phyloP scores from a whole-genome alignment of 305 asterid genomes.

The Fraxinus baroniana region DNA sequence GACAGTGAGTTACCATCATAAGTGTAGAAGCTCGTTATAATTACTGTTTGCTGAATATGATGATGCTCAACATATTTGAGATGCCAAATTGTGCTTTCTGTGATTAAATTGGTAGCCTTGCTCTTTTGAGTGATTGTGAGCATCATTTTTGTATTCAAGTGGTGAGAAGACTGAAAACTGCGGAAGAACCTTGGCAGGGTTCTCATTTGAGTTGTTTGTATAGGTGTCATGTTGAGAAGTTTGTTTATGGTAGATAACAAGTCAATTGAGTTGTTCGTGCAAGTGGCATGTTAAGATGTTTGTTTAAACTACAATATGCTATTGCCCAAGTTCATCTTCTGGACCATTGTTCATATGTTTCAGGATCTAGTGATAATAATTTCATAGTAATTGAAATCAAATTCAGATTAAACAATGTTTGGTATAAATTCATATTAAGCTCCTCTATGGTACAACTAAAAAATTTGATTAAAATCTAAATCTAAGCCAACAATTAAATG shows the following conservation, averaged over 20 bases:
- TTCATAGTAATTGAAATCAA: neutral
- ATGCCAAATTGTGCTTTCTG: neutral
- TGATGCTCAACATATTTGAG: neutral
- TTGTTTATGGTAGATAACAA: neutral
- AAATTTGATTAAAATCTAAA: neutral
- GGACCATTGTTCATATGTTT: neutral
- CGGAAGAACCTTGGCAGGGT: constrained; percentile 3
- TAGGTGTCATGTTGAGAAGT: constrained; percentile 4
- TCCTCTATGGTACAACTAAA: neutral
- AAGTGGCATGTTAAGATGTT: neutral
- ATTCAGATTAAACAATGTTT: neutral
- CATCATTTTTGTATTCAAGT: neutral
- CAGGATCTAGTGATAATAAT: neutral
- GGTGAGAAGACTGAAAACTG: neutral
- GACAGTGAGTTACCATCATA: neutral
- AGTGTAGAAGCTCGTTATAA: neutral
- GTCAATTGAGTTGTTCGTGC: neutral
- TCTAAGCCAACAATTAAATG: neutral
- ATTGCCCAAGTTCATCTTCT: neutral
- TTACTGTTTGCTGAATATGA: neutral
- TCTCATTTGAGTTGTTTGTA: constrained; percentile 4
- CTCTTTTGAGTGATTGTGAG: constrained; percentile 6
- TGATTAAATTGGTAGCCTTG: neutral
- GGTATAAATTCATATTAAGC: neutral
- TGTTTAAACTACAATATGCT: neutral